These are phyloP conservation scores for Phoma sp. DNA, from an alignment of 2,329 filamentous ascomycete species.

Conservation along the genomic window DNA sequence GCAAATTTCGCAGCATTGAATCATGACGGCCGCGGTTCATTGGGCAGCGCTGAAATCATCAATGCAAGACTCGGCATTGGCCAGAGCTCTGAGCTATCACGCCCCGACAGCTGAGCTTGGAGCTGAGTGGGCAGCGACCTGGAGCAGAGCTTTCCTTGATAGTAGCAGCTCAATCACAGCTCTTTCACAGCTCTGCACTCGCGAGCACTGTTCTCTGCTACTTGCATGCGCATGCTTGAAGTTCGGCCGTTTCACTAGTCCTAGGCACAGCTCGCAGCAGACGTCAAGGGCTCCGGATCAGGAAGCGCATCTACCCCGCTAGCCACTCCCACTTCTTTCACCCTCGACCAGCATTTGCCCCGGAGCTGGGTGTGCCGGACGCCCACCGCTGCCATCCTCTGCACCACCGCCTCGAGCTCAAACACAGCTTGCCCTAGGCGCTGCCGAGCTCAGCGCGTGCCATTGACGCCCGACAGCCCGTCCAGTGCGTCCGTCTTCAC, in stretches of 20 bases:
- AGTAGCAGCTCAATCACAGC: conserved; percentile 20
- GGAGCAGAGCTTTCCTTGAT: conserved; percentile 20
- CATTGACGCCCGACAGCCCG: conserved; percentile 18
- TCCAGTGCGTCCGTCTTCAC: conserved; percentile 1
- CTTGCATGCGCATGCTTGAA: conserved; percentile 17
- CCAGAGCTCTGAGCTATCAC: conserved; percentile 14
- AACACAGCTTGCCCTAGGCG: conserved; percentile 11
- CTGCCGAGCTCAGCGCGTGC: conserved; percentile 16
- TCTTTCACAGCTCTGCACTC: conserved; percentile 13
- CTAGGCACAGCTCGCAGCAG: conserved; percentile 19
- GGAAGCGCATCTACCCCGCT: conserved; percentile 14
- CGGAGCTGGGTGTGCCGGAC: conserved; percentile 17
- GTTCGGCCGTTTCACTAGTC: conserved; percentile 19
- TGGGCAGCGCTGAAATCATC: conserved; percentile 16
- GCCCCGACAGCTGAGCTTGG: conserved; percentile 16
- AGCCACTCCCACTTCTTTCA: conserved; percentile 15
- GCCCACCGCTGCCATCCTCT: conserved; percentile 11
- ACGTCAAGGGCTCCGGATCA: conserved; percentile 20
- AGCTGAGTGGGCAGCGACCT: conserved; percentile 17
- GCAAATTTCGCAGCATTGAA: conserved; percentile 21
- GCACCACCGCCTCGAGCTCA: conserved; percentile 13
- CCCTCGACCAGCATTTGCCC: conserved; percentile 18
- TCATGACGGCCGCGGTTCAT: conserved; percentile 22
- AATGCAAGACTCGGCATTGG: conserved; percentile 19
- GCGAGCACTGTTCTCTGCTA: conserved; percentile 13